These are phyloP conservation scores for Colletotrichum lentis DNA, from an alignment of 2,329 filamentous ascomycete genomes.

Conservation along the genomic window DNA sequence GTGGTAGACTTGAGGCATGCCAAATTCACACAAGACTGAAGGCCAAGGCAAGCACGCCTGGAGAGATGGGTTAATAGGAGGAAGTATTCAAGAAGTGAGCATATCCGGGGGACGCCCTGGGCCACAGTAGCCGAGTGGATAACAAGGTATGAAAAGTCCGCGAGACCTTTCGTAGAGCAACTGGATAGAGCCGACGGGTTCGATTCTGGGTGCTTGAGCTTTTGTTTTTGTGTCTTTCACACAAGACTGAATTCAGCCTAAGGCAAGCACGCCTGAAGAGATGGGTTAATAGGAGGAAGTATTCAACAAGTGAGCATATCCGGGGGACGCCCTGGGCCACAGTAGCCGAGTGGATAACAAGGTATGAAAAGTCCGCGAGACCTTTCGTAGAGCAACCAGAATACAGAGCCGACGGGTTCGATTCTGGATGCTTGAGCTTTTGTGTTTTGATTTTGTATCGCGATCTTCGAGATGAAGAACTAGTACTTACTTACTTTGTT, in stretches of 20 bases:
- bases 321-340: not conserved
- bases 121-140: not conserved
- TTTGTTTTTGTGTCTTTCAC: too few species aligned
- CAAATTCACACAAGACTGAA: too few species aligned
- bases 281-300: not conserved
- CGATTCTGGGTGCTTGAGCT: not conserved
- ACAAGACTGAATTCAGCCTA: too few species aligned
- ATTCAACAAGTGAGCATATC: not conserved
- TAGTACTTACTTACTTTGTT: not conserved
- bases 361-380: not conserved
- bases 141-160: not conserved
- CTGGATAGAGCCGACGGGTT: not conserved
- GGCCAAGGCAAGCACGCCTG: too few species aligned
- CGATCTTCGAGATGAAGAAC: too few species aligned
- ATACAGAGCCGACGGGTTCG: not conserved
- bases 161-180: not conserved
- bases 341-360: not conserved
- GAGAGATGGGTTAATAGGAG: not conserved
- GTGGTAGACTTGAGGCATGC: too few species aligned
- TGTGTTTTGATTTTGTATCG: too few species aligned
- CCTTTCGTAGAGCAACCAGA: not conserved
- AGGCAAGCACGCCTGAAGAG: too few species aligned
- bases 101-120: not conserved
- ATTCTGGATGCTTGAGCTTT: not conserved
- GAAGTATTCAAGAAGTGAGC: not conserved